phyloP scores from a whole-genome alignment of 345 rosid genomes.

The Acer campestre region DNA sequence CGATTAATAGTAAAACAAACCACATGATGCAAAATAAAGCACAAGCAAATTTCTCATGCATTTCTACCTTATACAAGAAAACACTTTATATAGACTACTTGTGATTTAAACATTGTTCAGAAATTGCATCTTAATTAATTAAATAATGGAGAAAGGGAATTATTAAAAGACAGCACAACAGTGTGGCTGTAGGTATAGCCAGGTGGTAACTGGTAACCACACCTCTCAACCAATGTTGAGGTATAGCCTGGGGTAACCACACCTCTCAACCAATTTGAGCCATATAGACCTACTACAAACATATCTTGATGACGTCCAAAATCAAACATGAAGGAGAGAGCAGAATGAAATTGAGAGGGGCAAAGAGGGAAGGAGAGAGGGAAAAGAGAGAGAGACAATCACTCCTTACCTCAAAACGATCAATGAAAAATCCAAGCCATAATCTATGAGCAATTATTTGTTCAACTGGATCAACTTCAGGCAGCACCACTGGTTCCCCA shows the following conservation, averaged over 20 bases:
- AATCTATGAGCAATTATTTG: slow-evolving; percentile 95
- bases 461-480: slow-evolving; percentile 80
- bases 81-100: neutral
- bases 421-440: slow-evolving; percentile 95
- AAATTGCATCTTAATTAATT: neutral
- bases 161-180: neutral
- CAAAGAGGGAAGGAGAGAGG: neutral
- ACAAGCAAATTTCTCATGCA: neutral
- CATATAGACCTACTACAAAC: neutral
- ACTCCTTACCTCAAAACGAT: slow-evolving; percentile 89
- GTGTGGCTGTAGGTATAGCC: no score
- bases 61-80: neutral
- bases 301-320: neutral
- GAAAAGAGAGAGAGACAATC: slow-evolving; percentile 4
- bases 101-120: neutral
- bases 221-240: no score
- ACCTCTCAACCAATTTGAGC: no score
- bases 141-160: neutral
- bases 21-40: neutral
- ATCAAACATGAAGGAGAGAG: neutral
- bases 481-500: slow-evolving; percentile 82
- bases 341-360: neutral
- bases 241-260: no score
- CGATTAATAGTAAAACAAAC: slow-evolving; percentile 10
- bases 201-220: no score